These are phyloP conservation scores for Hemisphaericaspora xylofermentans DNA, from an alignment of 1,139 yeast species.

Conservation along the genomic window DNA sequence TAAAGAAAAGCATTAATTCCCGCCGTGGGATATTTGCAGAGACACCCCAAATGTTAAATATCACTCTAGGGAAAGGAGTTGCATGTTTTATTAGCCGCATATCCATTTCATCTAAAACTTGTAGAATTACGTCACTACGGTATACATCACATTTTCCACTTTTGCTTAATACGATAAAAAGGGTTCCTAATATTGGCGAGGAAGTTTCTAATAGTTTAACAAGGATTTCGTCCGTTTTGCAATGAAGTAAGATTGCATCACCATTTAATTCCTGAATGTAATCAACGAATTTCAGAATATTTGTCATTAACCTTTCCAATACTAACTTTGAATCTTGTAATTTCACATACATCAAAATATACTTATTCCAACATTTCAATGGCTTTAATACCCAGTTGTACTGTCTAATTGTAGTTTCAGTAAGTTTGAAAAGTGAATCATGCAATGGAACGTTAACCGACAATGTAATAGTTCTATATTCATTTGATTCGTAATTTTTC, in stretches of 20 bases:
- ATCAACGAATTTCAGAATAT: conserved; percentile 2
- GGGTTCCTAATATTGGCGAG: conserved; percentile 7
- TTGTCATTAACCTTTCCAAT: not conserved
- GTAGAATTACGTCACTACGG: not conserved
- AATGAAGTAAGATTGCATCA: conserved; percentile 10
- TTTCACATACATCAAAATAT: conserved; percentile 3
- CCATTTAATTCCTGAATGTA: conserved; percentile 6
- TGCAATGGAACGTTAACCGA: conserved; percentile 4
- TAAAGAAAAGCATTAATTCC: conserved; percentile 7
- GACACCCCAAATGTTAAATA: conserved; percentile 12
- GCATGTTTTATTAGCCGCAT: conserved; percentile 7
- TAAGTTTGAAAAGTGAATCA: conserved; percentile 3
- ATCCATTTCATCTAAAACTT: conserved; percentile 7
- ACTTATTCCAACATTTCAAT: not conserved
- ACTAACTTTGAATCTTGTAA: conserved; percentile 1
- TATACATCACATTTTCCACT: not conserved
- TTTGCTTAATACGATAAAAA: conserved; percentile 1
- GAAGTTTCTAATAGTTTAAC: conserved; percentile 3
- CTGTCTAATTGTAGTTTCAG: not conserved
- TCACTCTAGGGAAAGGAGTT: conserved; percentile 3
- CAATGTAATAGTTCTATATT: conserved; percentile 1
- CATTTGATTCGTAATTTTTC: not conserved
- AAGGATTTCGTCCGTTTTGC: conserved; percentile 1
- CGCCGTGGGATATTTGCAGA: conserved; percentile 1
- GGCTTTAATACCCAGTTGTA: conserved; percentile 3